These are phyloP conservation scores for Phenoliferia sp. DNA, from an alignment of 1,284 basidiomycete species.

Conservation along the genomic window DNA sequence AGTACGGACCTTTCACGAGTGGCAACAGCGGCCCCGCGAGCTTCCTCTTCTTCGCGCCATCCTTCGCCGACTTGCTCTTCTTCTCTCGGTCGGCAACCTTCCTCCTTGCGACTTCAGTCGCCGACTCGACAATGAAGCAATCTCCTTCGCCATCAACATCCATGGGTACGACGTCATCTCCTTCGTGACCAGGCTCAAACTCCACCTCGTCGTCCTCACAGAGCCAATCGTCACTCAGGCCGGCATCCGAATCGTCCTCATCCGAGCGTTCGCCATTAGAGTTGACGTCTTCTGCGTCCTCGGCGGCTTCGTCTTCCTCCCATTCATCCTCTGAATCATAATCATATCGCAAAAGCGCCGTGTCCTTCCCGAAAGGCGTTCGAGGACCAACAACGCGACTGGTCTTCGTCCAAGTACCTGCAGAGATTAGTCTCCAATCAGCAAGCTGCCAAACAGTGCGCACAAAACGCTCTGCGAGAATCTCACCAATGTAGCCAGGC, in stretches of 20 bases:
- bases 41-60: conserved; percentile 55
- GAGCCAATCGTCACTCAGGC: conserved; percentile 44
- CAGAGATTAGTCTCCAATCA: not conserved
- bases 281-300: conserved; percentile 52
- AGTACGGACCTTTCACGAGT: conserved; percentile 68
- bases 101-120: conserved; percentile 44
- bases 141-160: conserved; percentile 70
- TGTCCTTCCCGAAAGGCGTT: conserved; percentile 66
- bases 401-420: conserved; percentile 68
- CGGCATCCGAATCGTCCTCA: conserved; percentile 28
- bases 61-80: conserved; percentile 25
- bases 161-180: conserved; percentile 64
- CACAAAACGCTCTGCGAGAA: not conserved
- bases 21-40: conserved; percentile 66
- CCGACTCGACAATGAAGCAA: conserved; percentile 45
- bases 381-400: conserved; percentile 66
- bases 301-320: conserved; percentile 68
- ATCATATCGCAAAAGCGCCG: conserved; percentile 65
- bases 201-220: conserved; percentile 54
- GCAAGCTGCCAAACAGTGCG: not conserved
- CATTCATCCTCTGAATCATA: conserved; percentile 83
- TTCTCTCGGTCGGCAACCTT: conserved; percentile 43
- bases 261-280: conserved; percentile 31
- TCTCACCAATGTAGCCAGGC: conserved; percentile 69
- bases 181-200: conserved; percentile 38